Percentiles rank a stretch among this genome's conserved stretches.
These are phyloP conservation scores for Xylaria venustula DNA, from an alignment of 495 filamentous ascomycete genomes.

Conservation along the genomic window DNA sequence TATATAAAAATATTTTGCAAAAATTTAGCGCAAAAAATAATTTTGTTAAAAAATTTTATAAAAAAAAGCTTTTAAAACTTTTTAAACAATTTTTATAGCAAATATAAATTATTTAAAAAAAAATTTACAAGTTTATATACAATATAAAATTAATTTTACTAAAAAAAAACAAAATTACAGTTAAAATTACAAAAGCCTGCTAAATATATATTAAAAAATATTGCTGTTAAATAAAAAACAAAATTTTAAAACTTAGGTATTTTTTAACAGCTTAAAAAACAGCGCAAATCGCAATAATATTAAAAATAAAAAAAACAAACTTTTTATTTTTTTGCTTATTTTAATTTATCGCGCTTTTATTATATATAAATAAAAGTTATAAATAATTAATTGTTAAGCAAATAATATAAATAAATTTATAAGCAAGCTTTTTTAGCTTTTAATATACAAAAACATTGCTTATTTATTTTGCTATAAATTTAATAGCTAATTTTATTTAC, in stretches of 20 bases:
- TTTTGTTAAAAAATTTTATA: neutral
- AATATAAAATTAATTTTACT: neutral
- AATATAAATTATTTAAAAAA: neutral
- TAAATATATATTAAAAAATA: constrained; percentile 1
- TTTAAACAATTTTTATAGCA: neutral
- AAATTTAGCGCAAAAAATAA: neutral
- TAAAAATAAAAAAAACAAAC: neutral
- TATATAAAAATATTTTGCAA: constrained; percentile 1
- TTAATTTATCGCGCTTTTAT: neutral
- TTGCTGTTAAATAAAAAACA: neutral
- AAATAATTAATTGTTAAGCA: constrained; percentile 3
- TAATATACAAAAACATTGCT: neutral
- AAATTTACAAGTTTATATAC: neutral
- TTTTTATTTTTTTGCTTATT: neutral
- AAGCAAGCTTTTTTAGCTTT: neutral
- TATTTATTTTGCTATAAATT: neutral
- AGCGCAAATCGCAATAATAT: neutral
- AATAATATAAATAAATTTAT: neutral
- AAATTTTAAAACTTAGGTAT: neutral
- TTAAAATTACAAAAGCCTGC: neutral
- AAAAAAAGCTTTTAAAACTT: neutral
- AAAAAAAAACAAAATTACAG: constrained; percentile 1
- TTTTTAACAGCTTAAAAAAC: neutral
- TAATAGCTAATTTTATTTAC: neutral
- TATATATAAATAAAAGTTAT: neutral